Evolutionary conservation across 2,329 filamentous ascomycete species (phyloP).

Genomic region (Fusarium sulawesiense): DNA sequence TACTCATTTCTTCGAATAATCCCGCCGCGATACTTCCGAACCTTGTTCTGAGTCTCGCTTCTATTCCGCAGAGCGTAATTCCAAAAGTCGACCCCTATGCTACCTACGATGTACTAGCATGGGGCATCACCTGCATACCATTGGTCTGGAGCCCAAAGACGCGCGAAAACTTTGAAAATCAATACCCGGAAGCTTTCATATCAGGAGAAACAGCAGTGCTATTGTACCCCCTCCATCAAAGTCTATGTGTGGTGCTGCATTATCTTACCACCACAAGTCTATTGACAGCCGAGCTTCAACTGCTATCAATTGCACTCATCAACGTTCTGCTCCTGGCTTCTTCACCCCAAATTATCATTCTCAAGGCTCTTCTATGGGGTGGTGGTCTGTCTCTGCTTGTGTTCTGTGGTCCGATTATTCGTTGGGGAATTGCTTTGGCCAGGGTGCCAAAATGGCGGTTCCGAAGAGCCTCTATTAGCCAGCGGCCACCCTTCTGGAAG

Average conservation of each 20-base stretch:
- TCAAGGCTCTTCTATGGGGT: constrained; percentile 87
- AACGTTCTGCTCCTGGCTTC: constrained; percentile 81
- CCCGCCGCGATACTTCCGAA: constrained; percentile 77
- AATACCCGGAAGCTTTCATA: constrained; percentile 49
- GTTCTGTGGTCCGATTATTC: constrained; percentile 77
- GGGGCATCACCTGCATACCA: constrained; percentile 80
- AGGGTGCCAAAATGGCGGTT: constrained; percentile 94
- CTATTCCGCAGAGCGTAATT: constrained; percentile 78
- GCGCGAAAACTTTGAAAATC: constrained; percentile 50
- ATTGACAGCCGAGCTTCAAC: constrained; percentile 85
- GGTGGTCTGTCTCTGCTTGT: constrained; percentile 83
- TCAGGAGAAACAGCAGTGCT: constrained; percentile 70
- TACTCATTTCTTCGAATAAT: constrained; percentile 75
- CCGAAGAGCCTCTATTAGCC: constrained; percentile 62
- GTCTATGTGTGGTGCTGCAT: constrained; percentile 77
- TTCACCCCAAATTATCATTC: constrained; percentile 85
- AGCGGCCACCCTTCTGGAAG: constrained; percentile 53
- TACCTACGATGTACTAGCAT: constrained; percentile 77
- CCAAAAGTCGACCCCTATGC: constrained; percentile 69
- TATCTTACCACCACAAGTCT: constrained; percentile 90
- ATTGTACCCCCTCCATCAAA: constrained; percentile 86
- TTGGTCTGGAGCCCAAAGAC: constrained; percentile 54
- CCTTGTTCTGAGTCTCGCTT: constrained; percentile 81
- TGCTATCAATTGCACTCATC: constrained; percentile 84
- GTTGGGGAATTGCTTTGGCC: constrained; percentile 86